Evolutionary conservation across 768 basidiomycete genomes (phyloP), one percentile per base, ranked within the genome.

Genomic region (Xerocomus brunneocitrinus): DNA sequence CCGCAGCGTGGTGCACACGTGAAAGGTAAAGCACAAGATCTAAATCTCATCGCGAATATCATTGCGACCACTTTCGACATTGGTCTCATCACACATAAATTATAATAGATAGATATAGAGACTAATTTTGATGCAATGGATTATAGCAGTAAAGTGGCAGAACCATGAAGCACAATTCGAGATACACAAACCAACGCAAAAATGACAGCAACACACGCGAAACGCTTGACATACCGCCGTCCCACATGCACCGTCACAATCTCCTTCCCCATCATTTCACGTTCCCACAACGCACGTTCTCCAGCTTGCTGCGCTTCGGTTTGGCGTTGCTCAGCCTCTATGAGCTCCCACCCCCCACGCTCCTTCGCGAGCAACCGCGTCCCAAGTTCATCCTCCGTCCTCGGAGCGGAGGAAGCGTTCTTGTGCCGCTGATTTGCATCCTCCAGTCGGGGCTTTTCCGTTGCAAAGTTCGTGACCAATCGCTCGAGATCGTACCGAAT

Each of bases 401-500:
- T 49, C 3, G 49, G 67, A 24, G 34, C 47, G 10, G 49, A 57
- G 38, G 49, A 58, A 45, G 53, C 46, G 5, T 49, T 39, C 27
- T 54, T 42, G n/a, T 58, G 55, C 24, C 42, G 54, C 25, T 48
- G 53, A 47, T 67, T 67, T 44, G 64, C 65, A 13, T 47, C 50
- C 14, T 64, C 62, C 1, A 70, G 64, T 38, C 62, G 57, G 8
- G 57, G 53, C 41, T 72, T 73, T 51, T 76, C 72, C 27, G 67
- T 62, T 22, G 60, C 62, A 50, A 72, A 73, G 4, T 67, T 62
- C 2, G 72, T 60, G 1, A 69, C 71, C 54, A 78, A 61, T n/a
- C 69, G 72, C 46, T 67, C 60, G 4, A 76, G 68, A 32, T 76
- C 75, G n/a, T 57, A 43, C 47, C 76, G 74, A 9, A 78, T 69